Base-by-base conservation (phyloP, 202 grass and related monocot species). In the Zoysia matrella region DNA sequence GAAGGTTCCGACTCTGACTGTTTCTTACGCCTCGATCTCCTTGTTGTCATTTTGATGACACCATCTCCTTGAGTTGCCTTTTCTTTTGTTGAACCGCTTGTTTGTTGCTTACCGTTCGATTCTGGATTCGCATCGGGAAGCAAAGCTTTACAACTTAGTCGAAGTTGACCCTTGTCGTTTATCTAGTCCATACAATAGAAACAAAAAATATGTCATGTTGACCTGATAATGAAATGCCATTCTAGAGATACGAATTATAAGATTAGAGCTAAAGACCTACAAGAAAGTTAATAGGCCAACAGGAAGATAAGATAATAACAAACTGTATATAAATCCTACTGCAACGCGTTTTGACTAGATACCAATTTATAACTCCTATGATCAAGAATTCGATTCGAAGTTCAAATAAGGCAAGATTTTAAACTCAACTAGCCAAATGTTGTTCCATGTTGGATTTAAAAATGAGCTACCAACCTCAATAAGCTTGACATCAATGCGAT, bases 121-220 rank as follows among this genome's bases (percentile, higher is more conserved):
- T 94, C 95, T 71, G 65, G 77, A 64, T 91, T 79, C 72, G 54
- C 78, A 65, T 94, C 79, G 30, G 95, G 95, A 52, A 95, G 92
- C 63, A 98, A 83, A 48, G 90, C 95, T 76, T 86, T 85, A 84
- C 73, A 90, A 76, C 95, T 98, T 87, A 98, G 57, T 61, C 95
- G 90, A 64, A 98, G 92, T 80, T 95, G 95, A 42, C 95, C 95
- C 80, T 95, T 98, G 62, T 98, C 92, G 69, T 98, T 98, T 86
- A 98, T 84, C 95, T 98, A 76, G 52, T 80, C 61, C 66, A 82
- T 41, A 42, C 42, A 61, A 12, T 73, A 2, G 62, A 72, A 44
- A 86, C 69, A 86, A 36, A 13, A 47, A 52, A 61, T 64, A 77
- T 13, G 57, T 73, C 36, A 68, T 68, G 14, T 55, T 22, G 63